Percentiles rank a stretch among this genome's conserved stretches.
These are phyloP conservation scores for Pleurotus salmoneostramineus DNA, from an alignment of 768 basidiomycete genomes.

Conservation along the genomic window DNA sequence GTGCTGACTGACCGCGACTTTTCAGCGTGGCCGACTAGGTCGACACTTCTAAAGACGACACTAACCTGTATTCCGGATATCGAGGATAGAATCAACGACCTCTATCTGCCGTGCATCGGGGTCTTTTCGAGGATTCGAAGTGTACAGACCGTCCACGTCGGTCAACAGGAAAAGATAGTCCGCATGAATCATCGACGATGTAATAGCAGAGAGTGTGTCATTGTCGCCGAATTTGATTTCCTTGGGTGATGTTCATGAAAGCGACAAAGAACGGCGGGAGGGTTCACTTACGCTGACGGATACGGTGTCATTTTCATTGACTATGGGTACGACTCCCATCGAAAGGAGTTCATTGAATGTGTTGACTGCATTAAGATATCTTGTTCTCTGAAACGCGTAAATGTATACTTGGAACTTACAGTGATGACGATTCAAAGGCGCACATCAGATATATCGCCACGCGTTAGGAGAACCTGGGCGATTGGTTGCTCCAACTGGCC, in stretches of 20 bases:
- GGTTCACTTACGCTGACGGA: constrained; percentile 81
- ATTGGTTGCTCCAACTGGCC: constrained; percentile 92
- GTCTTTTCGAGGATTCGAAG: constrained; percentile 91
- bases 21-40: background rate
- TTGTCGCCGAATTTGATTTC: constrained; percentile 99
- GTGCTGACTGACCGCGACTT: constrained; percentile 68
- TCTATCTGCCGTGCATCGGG: constrained; percentile 77
- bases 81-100: constrained; percentile 77
- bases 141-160: constrained; percentile 95
- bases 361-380: constrained; percentile 95
- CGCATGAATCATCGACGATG: constrained; percentile 95
- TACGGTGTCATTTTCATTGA: constrained; percentile 98
- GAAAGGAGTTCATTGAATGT: constrained; percentile 88
- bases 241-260: constrained; percentile 28
- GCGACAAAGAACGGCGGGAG: no score
- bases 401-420: constrained; percentile 12
- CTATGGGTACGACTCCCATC: constrained; percentile 96
- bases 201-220: constrained; percentile 96
- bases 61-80: constrained; percentile 77
- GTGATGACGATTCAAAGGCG: background rate
- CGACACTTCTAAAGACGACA: background rate
- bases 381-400: constrained; percentile 61
- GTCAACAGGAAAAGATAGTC: constrained; percentile 96
- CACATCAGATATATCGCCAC: constrained; percentile 97
- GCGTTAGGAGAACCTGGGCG: constrained; percentile 89